phyloP scores from a whole-genome alignment of 805 yeast species.

The Yarrowia keelungensis region DNA sequence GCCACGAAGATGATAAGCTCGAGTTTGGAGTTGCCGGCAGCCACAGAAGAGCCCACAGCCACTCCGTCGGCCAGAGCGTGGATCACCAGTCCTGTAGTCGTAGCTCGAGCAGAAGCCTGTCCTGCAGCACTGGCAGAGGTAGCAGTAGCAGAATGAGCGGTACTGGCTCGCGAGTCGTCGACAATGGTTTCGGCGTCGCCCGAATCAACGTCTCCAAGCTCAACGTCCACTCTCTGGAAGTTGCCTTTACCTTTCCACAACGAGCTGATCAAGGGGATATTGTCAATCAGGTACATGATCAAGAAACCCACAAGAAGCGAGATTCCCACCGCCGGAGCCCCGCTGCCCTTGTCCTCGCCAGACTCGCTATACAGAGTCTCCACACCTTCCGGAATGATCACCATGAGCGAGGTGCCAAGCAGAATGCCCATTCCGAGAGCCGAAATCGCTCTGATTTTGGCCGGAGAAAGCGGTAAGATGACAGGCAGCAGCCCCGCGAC shows the following conservation, averaged over 20 bases:
- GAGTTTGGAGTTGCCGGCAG: slow-evolving; percentile 52
- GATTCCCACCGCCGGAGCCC: slow-evolving; percentile 53
- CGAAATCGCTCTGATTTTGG: slow-evolving; percentile 53
- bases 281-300: slow-evolving; percentile 60
- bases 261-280: slow-evolving; percentile 44
- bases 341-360: slow-evolving; percentile 39
- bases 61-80: slow-evolving; percentile 79
- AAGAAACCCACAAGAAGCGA: slow-evolving; percentile 62
- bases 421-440: slow-evolving; percentile 66
- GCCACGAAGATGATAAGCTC: slow-evolving; percentile 62
- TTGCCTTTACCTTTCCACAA: slow-evolving; percentile 3
- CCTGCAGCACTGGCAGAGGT: not conserved
- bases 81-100: slow-evolving; percentile 66
- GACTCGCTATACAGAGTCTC: slow-evolving; percentile 52
- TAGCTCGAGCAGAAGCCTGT: slow-evolving; percentile 38
- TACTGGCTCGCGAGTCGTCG: not conserved
- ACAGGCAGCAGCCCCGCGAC: slow-evolving; percentile 45
- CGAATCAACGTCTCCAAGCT: slow-evolving; percentile 5
- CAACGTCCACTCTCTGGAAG: slow-evolving; percentile 25
- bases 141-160: not conserved
- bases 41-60: slow-evolving; percentile 67
- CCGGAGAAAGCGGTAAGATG: slow-evolving; percentile 25
- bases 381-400: slow-evolving; percentile 72
- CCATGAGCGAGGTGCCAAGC: slow-evolving; percentile 63
- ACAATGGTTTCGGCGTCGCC: slow-evolving; percentile 10